Evolutionary conservation across 371 early-diverging fungal genomes (phyloP).

Genomic region (Capniomyces stellatus): DNA sequence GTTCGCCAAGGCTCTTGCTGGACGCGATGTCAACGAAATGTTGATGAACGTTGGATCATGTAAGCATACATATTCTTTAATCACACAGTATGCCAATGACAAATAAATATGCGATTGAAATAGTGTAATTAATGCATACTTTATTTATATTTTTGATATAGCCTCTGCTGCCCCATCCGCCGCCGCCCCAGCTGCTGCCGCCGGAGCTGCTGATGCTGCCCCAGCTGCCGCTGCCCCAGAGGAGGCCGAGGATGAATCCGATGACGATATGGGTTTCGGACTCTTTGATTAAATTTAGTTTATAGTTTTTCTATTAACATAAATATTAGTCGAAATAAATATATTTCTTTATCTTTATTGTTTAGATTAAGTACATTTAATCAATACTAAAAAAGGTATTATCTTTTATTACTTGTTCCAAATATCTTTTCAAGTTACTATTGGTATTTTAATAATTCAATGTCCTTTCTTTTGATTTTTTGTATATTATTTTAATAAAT

Average conservation of each 20-base stretch:
- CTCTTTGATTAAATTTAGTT: conserved; percentile 53
- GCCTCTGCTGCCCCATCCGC: conserved; percentile 33
- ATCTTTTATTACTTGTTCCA: not conserved
- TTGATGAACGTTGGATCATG: conserved; percentile 83
- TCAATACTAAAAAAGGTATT: not conserved
- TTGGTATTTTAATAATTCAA: not conserved
- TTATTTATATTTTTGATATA: conserved; percentile 5
- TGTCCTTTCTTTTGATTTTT: not conserved
- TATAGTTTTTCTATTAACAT: not conserved
- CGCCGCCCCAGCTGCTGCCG: not conserved
- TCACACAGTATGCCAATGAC: not conserved
- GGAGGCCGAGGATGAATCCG: conserved; percentile 74
- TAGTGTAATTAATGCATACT: not conserved
- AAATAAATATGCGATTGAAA: not conserved
- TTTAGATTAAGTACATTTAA: no score
- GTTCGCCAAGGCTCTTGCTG: conserved; percentile 95
- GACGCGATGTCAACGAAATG: conserved; percentile 78
- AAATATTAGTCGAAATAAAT: no score
- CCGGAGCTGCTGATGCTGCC: conserved; percentile 20
- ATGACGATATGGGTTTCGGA: conserved; percentile 90
- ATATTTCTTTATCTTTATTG: no score
- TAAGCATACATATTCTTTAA: conserved; percentile 14
- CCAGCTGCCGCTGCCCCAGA: conserved; percentile 43
- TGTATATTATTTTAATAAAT: no score
- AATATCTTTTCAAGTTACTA: not conserved